These are phyloP conservation scores for Tetracladium setigerum DNA, from an alignment of 495 filamentous ascomycete species.

Conservation along the genomic window DNA sequence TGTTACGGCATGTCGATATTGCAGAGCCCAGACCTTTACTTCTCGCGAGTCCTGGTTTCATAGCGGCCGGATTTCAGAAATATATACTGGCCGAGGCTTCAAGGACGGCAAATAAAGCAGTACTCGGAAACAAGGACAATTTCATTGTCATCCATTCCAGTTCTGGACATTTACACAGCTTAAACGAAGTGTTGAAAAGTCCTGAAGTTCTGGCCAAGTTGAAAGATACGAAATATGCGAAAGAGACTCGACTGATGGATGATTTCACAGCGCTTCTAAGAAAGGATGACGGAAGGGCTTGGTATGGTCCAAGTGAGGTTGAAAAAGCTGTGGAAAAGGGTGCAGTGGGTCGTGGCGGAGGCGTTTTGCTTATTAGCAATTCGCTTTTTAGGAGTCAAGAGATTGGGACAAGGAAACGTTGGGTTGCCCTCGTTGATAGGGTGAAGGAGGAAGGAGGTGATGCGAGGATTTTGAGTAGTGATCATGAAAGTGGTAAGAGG, in stretches of 20 bases:
- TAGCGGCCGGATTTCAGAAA: constrained; percentile 70
- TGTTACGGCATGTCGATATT: constrained; percentile 75
- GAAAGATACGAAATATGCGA: constrained; percentile 76
- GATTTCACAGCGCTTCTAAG: constrained; percentile 71
- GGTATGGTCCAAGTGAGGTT: constrained; percentile 84
- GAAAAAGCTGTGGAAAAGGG: constrained; percentile 81
- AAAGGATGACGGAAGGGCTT: constrained; percentile 82
- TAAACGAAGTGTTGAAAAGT: constrained; percentile 79
- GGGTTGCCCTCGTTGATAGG: constrained; percentile 81
- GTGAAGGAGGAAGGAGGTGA: constrained; percentile 89
- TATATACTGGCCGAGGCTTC: constrained; percentile 69
- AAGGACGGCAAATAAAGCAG: constrained; percentile 53
- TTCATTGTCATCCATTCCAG: constrained; percentile 76
- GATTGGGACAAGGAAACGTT: constrained; percentile 69
- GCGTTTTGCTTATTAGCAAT: constrained; percentile 78
- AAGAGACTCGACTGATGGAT: constrained; percentile 81
- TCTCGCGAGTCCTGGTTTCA: constrained; percentile 84
- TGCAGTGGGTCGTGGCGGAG: constrained; percentile 79
- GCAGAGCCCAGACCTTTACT: constrained; percentile 62
- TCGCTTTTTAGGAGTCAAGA: constrained; percentile 77
- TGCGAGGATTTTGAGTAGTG: constrained; percentile 76
- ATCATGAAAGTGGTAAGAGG: constrained; percentile 88
- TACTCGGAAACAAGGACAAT: constrained; percentile 52
- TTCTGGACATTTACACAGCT: constrained; percentile 74
- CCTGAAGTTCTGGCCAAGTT: constrained; percentile 68